phyloP scores from a whole-genome alignment of 2,329 filamentous ascomycete species.

The Diaporthe capsici region DNA sequence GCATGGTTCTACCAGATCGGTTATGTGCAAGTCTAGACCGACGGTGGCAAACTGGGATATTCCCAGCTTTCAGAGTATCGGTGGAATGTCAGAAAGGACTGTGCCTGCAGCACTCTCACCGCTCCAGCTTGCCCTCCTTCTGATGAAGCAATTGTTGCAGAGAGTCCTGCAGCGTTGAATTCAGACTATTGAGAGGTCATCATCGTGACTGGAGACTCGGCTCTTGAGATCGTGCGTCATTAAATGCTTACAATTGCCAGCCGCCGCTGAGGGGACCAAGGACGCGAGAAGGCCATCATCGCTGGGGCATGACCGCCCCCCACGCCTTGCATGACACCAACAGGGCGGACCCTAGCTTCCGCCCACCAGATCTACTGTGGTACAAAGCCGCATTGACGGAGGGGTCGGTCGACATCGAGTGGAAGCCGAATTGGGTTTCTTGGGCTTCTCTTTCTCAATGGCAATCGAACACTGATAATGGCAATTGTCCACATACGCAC shows the following conservation, averaged over 20 bases:
- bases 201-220: conserved; percentile 16
- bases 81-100: conserved; percentile 38
- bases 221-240: neutral
- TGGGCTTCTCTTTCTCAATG: neutral
- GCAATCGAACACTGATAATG: conserved; percentile 8
- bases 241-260: neutral
- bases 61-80: conserved; percentile 33
- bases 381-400: conserved; percentile 21
- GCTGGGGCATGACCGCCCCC: conserved; percentile 15
- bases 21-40: conserved; percentile 29
- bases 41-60: conserved; percentile 34
- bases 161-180: neutral
- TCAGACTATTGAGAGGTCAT: conserved; percentile 5
- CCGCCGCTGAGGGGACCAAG: conserved; percentile 7
- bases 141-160: conserved; percentile 13
- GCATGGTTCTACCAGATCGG: conserved; percentile 29
- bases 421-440: conserved; percentile 19
- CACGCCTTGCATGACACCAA: conserved; percentile 8
- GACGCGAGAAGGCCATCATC: neutral
- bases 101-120: conserved; percentile 42
- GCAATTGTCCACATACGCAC: conserved; percentile 4
- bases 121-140: conserved; percentile 33
- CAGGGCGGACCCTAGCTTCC: conserved; percentile 15
- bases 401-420: neutral
- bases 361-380: conserved; percentile 3